These are phyloP conservation scores for Boletus reticuloceps DNA, from an alignment of 768 basidiomycete species.

Conservation along the genomic window DNA sequence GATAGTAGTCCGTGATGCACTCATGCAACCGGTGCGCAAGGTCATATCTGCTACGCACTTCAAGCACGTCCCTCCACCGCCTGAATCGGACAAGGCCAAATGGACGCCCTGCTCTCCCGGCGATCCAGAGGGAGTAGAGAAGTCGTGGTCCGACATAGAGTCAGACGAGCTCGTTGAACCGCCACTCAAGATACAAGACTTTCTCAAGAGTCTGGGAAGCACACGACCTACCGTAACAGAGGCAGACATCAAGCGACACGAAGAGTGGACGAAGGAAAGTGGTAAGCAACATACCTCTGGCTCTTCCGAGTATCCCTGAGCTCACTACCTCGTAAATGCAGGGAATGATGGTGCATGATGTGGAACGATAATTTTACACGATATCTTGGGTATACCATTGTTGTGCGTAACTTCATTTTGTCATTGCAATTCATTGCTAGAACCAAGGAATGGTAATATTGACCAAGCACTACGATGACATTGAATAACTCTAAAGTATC, in stretches of 20 bases:
- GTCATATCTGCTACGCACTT: constrained; percentile 96
- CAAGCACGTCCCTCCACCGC: constrained; percentile 47
- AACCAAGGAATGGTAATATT: constrained; percentile 14
- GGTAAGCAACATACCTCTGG: constrained; percentile 43
- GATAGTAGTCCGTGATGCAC: constrained; percentile 89
- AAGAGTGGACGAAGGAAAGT: constrained; percentile 82
- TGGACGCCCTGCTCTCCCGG: constrained; percentile 98
- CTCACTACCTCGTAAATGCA: background rate
- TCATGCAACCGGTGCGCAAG: constrained; percentile 98
- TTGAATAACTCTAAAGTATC: constrained; percentile 18
- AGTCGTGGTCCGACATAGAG: constrained; percentile 84
- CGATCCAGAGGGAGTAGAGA: constrained; percentile 80
- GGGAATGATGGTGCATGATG: constrained; percentile 34
- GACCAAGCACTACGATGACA: constrained; percentile 15
- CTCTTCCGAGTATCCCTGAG: background rate
- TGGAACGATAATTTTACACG: background rate
- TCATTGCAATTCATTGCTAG: constrained; percentile 2
- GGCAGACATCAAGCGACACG: constrained; percentile 81
- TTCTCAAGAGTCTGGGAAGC: constrained; percentile 72
- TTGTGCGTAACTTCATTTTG: background rate
- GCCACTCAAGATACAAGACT: constrained; percentile 71
- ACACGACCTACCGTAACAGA: constrained; percentile 87
- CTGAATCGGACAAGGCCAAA: constrained; percentile 39
- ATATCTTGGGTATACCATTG: constrained; percentile 7
- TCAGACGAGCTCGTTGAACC: constrained; percentile 92